A percentile compares a stretch with the other conserved stretches of the same genome.
These are phyloP conservation scores for Rhizophagus prolifer DNA, from an alignment of 192 early-diverging fungal genomes.

Conservation along the genomic window DNA sequence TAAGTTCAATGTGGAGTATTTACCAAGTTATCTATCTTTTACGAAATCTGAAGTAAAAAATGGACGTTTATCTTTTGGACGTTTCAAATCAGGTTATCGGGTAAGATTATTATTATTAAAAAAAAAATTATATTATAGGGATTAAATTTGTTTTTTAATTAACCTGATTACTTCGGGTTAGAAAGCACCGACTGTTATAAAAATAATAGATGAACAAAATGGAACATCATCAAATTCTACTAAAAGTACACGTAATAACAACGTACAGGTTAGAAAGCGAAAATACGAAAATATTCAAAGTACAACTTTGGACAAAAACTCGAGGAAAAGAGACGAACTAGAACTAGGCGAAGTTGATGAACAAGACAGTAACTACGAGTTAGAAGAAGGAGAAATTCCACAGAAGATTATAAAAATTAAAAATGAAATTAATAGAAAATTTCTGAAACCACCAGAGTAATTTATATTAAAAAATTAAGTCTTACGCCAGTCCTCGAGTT, in stretches of 20 bases:
- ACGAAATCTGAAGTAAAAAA: background rate
- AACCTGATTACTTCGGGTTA: background rate
- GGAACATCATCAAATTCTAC: background rate
- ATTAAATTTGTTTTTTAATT: background rate
- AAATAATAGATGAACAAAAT: background rate
- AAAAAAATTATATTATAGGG: background rate
- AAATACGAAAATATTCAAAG: background rate
- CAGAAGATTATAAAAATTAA: background rate
- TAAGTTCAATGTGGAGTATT: constrained; percentile 40
- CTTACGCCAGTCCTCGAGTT: background rate
- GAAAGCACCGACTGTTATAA: background rate
- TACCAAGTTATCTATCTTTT: constrained; percentile 37
- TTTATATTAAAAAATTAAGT: background rate
- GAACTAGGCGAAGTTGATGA: background rate
- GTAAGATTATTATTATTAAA: background rate
- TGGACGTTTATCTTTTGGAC: constrained; percentile 7
- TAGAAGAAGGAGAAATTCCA: background rate
- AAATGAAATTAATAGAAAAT: background rate
- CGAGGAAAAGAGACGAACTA: background rate
- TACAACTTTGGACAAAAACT: background rate
- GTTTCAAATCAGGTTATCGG: background rate
- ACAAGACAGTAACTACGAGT: background rate
- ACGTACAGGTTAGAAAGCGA: background rate
- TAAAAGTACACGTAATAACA: background rate
- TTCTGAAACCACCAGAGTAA: constrained; percentile 3